Percentiles rank a stretch among this genome's conserved stretches.
These are phyloP conservation scores for Pleurotus djamor DNA, from an alignment of 768 basidiomycete genomes.

Conservation along the genomic window DNA sequence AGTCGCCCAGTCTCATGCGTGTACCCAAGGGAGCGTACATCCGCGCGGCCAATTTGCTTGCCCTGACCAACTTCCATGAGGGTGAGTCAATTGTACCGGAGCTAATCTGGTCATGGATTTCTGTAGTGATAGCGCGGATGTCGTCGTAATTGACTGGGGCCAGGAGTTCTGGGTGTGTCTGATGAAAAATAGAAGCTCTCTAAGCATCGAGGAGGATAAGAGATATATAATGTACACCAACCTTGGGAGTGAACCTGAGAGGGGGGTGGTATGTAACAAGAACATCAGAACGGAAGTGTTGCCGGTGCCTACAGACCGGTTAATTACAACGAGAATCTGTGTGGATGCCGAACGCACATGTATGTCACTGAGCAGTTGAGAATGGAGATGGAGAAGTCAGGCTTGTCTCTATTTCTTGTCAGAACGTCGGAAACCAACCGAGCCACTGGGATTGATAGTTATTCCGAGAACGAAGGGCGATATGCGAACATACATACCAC, in stretches of 20 bases:
- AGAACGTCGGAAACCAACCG: constrained; percentile 79
- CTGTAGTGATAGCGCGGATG: constrained; percentile 58
- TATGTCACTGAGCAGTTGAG: constrained; percentile 82
- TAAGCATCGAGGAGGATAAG: constrained; percentile 1
- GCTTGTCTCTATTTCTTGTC: constrained; percentile 62
- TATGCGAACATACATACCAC: constrained; percentile 44
- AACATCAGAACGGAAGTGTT: constrained; percentile 88
- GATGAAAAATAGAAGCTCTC: background rate
- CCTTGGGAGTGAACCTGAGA: constrained; percentile 64
- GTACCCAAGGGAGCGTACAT: constrained; percentile 91
- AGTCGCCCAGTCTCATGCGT: constrained; percentile 79
- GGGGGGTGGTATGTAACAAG: constrained; percentile 80
- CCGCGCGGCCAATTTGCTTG: constrained; percentile 72
- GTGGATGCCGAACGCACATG: constrained; percentile 42
- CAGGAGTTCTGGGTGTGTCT: constrained; percentile 74
- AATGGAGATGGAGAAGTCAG: constrained; percentile 70
- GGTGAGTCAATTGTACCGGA: constrained; percentile 83
- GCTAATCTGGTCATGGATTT: constrained; percentile 68
- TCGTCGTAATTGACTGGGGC: constrained; percentile 60
- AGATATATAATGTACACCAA: constrained; percentile 14
- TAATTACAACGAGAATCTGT: background rate
- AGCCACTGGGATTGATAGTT: constrained; percentile 51
- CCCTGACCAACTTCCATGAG: constrained; percentile 76
- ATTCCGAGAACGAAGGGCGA: background rate
- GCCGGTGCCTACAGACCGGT: constrained; percentile 10